A percentile compares a stretch with the other conserved stretches of the same genome.
Evolutionary conservation across 2,329 filamentous ascomycete genomes (phyloP).

Genomic region (Beauveria medogensis): DNA sequence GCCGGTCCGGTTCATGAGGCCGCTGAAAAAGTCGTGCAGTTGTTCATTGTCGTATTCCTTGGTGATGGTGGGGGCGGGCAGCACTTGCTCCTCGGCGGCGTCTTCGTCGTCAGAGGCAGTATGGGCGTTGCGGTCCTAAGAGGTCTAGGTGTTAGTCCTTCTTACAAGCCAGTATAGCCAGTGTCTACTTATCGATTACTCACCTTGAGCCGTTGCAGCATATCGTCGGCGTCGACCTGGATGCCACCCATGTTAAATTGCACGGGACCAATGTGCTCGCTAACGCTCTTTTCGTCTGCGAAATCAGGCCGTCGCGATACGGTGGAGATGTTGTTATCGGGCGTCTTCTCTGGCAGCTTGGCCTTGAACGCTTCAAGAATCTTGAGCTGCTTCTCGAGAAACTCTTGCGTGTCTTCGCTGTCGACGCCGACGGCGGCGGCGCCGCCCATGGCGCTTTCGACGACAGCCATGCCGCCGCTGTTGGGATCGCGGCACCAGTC

Average conservation of each 20-base stretch:
- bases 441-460: constrained; percentile 31
- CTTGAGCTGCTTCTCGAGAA: constrained; percentile 67
- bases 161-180: not conserved
- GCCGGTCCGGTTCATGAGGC: constrained; percentile 48
- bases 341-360: constrained; percentile 41
- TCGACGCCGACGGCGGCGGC: constrained; percentile 26
- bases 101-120: constrained; percentile 37
- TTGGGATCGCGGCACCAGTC: constrained; percentile 70
- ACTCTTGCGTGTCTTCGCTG: constrained; percentile 62
- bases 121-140: constrained; percentile 49
- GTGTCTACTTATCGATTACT: constrained; percentile 13
- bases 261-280: constrained; percentile 85
- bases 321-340: constrained; percentile 18
- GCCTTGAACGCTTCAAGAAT: constrained; percentile 59
- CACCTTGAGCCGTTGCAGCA: constrained; percentile 80
- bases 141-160: not conserved
- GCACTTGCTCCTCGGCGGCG: constrained; percentile 28
- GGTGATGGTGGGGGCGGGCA: constrained; percentile 29
- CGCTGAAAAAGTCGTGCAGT: constrained; percentile 51
- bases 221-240: constrained; percentile 89
- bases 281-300: constrained; percentile 41
- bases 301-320: constrained; percentile 23
- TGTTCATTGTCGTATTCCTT: constrained; percentile 44
- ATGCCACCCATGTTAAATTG: constrained; percentile 97
- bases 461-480: constrained; percentile 42